phyloP scores from a whole-genome alignment of 305 asterid species.

The Lippia alba region DNA sequence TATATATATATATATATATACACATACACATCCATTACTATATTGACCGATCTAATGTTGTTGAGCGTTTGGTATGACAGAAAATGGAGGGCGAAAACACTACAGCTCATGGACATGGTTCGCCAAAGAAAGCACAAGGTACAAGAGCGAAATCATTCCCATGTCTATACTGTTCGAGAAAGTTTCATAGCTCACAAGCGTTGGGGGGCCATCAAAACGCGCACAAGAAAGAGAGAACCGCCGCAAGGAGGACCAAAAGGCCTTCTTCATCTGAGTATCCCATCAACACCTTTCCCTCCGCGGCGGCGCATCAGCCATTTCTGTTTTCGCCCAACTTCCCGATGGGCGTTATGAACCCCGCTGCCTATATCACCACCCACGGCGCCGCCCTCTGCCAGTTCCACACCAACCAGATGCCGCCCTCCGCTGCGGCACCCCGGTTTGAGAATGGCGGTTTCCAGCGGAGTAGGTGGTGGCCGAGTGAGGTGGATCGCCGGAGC shows the following conservation, averaged over 20 bases:
- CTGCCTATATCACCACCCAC: slow-evolving; percentile 37
- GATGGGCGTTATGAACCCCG: slow-evolving; percentile 38
- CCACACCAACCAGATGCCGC: slow-evolving; percentile 16
- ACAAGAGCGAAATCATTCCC: slow-evolving; percentile 53
- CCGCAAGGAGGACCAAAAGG: slow-evolving; percentile 48
- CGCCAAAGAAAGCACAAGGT: slow-evolving; percentile 39
- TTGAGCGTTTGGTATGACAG: neutral
- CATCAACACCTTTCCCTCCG: slow-evolving; percentile 22
- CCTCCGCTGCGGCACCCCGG: slow-evolving; percentile 19
- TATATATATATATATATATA: no score
- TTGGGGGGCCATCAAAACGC: slow-evolving; percentile 77
- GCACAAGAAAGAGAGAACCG: slow-evolving; percentile 65
- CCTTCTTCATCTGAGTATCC: neutral
- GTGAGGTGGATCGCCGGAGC: slow-evolving; percentile 29
- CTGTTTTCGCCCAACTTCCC: slow-evolving; percentile 32
- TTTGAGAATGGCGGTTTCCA: slow-evolving; percentile 20
- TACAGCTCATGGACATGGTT: slow-evolving; percentile 1
- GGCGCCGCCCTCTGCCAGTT: slow-evolving; percentile 38
- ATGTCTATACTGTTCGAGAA: slow-evolving; percentile 53
- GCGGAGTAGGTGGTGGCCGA: slow-evolving; percentile 2
- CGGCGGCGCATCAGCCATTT: slow-evolving; percentile 28
- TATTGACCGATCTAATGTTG: no score
- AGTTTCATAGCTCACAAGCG: slow-evolving; percentile 68
- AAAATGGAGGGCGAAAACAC: slow-evolving; percentile 47
- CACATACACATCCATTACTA: no score